Conservation (phyloP, 176 grass and related monocot genomes). For the Pontederia paniculata region DNA sequence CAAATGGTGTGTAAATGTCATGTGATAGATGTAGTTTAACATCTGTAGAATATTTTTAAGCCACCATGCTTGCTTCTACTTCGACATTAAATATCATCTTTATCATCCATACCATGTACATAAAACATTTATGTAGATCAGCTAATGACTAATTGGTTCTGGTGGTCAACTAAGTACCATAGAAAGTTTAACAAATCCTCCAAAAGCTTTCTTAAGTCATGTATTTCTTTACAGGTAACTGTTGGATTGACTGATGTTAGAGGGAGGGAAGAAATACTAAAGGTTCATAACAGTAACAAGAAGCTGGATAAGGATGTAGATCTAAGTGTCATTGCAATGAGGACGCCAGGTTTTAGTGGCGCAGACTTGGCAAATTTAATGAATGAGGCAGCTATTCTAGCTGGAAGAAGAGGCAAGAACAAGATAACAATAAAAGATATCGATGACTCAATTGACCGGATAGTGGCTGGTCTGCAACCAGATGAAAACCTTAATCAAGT, state of each 20-base stretch:
- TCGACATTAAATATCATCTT: too few species aligned
- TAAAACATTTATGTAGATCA: too few species aligned
- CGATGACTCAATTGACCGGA: constrained; percentile 69
- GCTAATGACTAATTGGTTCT: too few species aligned
- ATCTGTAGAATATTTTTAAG: too few species aligned
- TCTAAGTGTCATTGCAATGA: constrained; percentile 59
- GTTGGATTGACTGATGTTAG: constrained; percentile 61
- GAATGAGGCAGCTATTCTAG: constrained; percentile 91
- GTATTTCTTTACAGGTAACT: constrained; percentile 29
- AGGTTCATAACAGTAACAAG: constrained; percentile 59
- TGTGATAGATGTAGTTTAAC: too few species aligned
- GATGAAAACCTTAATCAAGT: too few species aligned
- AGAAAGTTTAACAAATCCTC: too few species aligned
- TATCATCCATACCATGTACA: too few species aligned
- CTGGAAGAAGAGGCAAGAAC: constrained; percentile 56
- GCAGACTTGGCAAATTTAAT: constrained; percentile 79
- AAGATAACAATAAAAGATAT: constrained; percentile 56
- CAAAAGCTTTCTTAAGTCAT: too few species aligned
- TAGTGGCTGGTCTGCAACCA: constrained; percentile 77
- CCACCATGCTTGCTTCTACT: too few species aligned
- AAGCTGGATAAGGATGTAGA: constrained; percentile 64
- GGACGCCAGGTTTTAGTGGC: constrained; percentile 75
- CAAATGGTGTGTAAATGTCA: too few species aligned
- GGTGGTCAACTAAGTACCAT: too few species aligned
- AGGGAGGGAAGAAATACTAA: constrained; percentile 73